Evolutionary conservation across 768 basidiomycete species (phyloP).

Genomic region (Suillus subalutaceus): DNA sequence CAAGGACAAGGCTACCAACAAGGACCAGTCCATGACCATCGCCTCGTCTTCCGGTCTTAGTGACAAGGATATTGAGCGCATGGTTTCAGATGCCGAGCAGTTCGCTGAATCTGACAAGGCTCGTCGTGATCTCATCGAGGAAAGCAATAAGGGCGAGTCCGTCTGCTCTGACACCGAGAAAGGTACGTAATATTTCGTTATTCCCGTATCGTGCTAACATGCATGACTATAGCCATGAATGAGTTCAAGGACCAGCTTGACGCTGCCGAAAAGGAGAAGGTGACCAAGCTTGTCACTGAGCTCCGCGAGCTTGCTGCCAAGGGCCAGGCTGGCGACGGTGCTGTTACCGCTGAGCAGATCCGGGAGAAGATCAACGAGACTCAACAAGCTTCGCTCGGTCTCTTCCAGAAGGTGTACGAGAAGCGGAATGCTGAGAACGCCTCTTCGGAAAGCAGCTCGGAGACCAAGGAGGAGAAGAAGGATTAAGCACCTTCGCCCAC

Average conservation of each 20-base stretch:
- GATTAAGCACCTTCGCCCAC: conserved; percentile 51
- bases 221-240: conserved; percentile 65
- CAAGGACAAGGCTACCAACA: conserved; percentile 89
- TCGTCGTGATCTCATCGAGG: conserved; percentile 88
- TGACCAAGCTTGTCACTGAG: conserved; percentile 81
- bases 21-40: conserved; percentile 96
- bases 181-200: conserved; percentile 46
- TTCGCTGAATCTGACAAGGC: conserved; percentile 93
- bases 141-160: conserved; percentile 95
- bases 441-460: conserved; percentile 40
- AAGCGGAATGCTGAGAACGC: conserved; percentile 80
- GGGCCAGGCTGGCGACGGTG: conserved; percentile 84
- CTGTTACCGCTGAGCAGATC: conserved; percentile 83
- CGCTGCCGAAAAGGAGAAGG: conserved; percentile 90
- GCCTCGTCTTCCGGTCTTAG: conserved; percentile 95
- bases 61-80: conserved; percentile 96
- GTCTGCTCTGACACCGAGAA: conserved; percentile 96
- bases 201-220: conserved; percentile 7
- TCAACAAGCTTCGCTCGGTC: conserved; percentile 90
- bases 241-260: conserved; percentile 99
- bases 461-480: conserved; percentile 78
- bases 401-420: conserved; percentile 98
- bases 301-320: conserved; percentile 88
- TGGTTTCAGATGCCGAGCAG: conserved; percentile 94
- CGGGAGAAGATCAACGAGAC: conserved; percentile 93